These are phyloP conservation scores for Zymoseptoria crescenta DNA, from an alignment of 2,329 filamentous ascomycete genomes.

Conservation along the genomic window DNA sequence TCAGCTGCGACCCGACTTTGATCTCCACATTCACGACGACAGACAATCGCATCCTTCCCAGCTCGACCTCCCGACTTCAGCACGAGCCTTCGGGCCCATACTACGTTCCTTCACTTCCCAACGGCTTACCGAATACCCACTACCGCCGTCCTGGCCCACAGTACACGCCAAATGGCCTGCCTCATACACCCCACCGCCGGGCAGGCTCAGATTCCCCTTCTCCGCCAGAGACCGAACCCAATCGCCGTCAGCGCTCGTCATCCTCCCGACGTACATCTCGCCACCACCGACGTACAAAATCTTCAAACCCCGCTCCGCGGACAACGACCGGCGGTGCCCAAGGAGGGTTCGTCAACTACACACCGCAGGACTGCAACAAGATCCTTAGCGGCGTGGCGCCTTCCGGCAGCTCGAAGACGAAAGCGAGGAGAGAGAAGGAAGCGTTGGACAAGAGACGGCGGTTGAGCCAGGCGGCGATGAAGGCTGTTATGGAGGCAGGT, in stretches of 20 bases:
- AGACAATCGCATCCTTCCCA: slow-evolving; percentile 8
- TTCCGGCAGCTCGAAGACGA: slow-evolving; percentile 86
- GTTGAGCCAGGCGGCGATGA: slow-evolving; percentile 60
- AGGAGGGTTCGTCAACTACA: slow-evolving; percentile 77
- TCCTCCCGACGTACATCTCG: slow-evolving; percentile 17
- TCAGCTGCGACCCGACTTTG: slow-evolving; percentile 27
- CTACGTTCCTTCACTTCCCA: slow-evolving; percentile 18
- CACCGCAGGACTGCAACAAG: slow-evolving; percentile 65
- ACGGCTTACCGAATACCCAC: slow-evolving; percentile 17
- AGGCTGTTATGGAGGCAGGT: slow-evolving; percentile 62
- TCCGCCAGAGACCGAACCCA: slow-evolving; percentile 20
- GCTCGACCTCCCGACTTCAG: slow-evolving; percentile 8
- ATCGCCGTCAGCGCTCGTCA: slow-evolving; percentile 16
- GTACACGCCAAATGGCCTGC: slow-evolving; percentile 1
- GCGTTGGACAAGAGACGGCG: slow-evolving; percentile 66
- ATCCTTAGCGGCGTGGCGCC: slow-evolving; percentile 88
- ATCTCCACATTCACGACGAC: slow-evolving; percentile 16
- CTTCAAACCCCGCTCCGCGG: slow-evolving; percentile 21
- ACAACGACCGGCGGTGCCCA: slow-evolving; percentile 37
- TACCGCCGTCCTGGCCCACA: slow-evolving; percentile 5
- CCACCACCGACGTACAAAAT: slow-evolving; percentile 23
- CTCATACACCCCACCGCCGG: slow-evolving; percentile 17
- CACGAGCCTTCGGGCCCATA: slow-evolving; percentile 10
- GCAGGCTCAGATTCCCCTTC: slow-evolving; percentile 18
- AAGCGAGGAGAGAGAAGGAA: slow-evolving; percentile 84